Evolutionary conservation across 2,329 filamentous ascomycete species (phyloP), one percentile per base, ranked within the genome.

Genomic region (Blastomyces silverae): DNA sequence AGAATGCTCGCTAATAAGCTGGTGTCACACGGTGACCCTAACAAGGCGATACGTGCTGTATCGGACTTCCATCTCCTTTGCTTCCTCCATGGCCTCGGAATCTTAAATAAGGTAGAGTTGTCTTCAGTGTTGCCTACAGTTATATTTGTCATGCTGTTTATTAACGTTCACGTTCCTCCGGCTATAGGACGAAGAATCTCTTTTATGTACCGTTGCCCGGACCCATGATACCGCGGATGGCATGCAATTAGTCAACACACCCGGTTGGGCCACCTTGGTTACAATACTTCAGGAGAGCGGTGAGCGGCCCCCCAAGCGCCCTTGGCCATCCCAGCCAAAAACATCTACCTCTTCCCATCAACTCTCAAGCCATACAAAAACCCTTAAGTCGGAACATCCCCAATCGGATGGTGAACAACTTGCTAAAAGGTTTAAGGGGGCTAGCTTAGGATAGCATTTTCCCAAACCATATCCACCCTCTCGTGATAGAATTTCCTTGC

Each of bases 31-130:
- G 86, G 86, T 67, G 85, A 87, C 64, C 79, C 85, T 20, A 83
- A 81, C 63, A 80, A 85, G 67, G 85, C 85, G 17, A 84, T 89
- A 39, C 81, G 86, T 48, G 85, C 87, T 31, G 83, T 96, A 15
- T 96, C 92, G 7, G 92, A 97, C 77, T 99, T 99, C 76, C 94
- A 99, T 75, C 82, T 97, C 20, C 82, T 99, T n/a, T 89, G 86
- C 77, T 97, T 91, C 78, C 82, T 99, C 66, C 89, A 90, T 72
- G 84, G 85, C 55, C 86, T 96, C 78, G 88, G 87, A 53, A 87
- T 96, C 50, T 82, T 99, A 50, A 91, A 85, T 75, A 91, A 95
- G 87, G 94, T 96, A 80, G 73, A 81, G 77, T 70, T 61, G 11
- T 17, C 20, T 61, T 50, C 59, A 7, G 15, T 15, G 17, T 59